A percentile compares a stretch with the other conserved stretches of the same genome.
phyloP scores from a whole-genome alignment of 2,329 filamentous ascomycete species.

The Didymella pinodella region DNA sequence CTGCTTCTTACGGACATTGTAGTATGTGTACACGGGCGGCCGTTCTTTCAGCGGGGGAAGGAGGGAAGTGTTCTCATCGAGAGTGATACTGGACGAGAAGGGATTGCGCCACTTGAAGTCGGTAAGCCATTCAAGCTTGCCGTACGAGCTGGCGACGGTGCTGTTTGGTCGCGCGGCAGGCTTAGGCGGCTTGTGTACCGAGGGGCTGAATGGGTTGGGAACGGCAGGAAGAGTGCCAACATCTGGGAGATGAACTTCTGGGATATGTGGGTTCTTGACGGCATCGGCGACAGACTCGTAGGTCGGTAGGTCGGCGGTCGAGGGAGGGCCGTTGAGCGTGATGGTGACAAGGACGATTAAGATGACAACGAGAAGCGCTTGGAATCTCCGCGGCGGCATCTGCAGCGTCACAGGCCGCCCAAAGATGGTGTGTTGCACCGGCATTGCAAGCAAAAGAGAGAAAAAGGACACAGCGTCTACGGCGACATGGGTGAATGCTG shows the following conservation, averaged over 20 bases:
- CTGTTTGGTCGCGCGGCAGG: constrained; percentile 81
- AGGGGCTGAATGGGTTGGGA: constrained; percentile 67
- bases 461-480: constrained; percentile 13
- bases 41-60: constrained; percentile 77
- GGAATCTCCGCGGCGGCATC: constrained; percentile 57
- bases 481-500: constrained; percentile 14
- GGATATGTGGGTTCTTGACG: constrained; percentile 53
- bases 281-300: constrained; percentile 48
- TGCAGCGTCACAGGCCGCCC: constrained; percentile 45
- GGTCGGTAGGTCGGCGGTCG: constrained; percentile 47
- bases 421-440: constrained; percentile 44
- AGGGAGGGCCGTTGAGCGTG: constrained; percentile 49
- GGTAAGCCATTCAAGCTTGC: constrained; percentile 82
- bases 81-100: constrained; percentile 80
- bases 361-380: constrained; percentile 52
- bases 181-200: constrained; percentile 75
- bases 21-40: constrained; percentile 88
- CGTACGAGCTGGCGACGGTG: constrained; percentile 62
- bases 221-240: constrained; percentile 39
- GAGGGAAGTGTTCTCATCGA: constrained; percentile 83
- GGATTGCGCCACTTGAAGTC: constrained; percentile 91
- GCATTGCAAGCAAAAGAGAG: constrained; percentile 32
- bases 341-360: constrained; percentile 45
- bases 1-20: constrained; percentile 73
- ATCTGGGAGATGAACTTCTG: constrained; percentile 39